These are phyloP conservation scores for Populus ilicifolia DNA, from an alignment of 345 rosid genomes.

Conservation along the genomic window DNA sequence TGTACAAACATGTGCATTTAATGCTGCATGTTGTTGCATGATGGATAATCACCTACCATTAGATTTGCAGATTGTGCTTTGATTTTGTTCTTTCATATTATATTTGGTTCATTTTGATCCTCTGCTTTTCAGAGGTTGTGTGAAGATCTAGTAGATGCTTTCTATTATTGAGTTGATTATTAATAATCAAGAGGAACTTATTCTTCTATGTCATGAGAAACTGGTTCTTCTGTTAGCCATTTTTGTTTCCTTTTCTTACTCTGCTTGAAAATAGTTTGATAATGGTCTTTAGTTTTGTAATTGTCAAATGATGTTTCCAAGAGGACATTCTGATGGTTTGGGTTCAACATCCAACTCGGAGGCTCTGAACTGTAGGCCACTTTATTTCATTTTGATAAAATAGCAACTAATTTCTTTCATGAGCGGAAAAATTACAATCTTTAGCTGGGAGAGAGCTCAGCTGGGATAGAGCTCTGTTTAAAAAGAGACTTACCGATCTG, in stretches of 20 bases:
- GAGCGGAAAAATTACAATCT: too few relatives aligned
- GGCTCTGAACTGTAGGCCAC: too few relatives aligned
- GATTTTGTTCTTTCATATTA: not conserved
- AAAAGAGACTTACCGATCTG: too few relatives aligned
- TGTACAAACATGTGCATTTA: not conserved
- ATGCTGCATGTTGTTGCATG: not conserved
- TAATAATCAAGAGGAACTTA: not conserved
- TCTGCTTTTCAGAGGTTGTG: not conserved
- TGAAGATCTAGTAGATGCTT: not conserved
- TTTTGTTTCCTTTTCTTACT: not conserved
- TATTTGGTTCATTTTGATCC: not conserved
- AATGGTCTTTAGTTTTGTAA: not conserved
- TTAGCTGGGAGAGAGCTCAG: too few relatives aligned
- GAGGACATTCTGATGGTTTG: too few relatives aligned
- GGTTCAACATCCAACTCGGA: too few relatives aligned
- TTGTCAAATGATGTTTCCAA: not conserved
- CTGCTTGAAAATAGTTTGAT: not conserved
- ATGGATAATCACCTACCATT: not conserved
- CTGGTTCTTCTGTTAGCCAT: not conserved
- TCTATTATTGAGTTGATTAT: not conserved
- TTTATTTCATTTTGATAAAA: too few relatives aligned
- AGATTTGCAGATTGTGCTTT: not conserved
- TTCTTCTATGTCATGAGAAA: not conserved
- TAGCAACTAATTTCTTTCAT: too few relatives aligned
- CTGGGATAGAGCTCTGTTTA: too few relatives aligned